These are phyloP conservation scores for Phytopythium montanum DNA, from an alignment of 352 stramenopile species.

Conservation along the genomic window DNA sequence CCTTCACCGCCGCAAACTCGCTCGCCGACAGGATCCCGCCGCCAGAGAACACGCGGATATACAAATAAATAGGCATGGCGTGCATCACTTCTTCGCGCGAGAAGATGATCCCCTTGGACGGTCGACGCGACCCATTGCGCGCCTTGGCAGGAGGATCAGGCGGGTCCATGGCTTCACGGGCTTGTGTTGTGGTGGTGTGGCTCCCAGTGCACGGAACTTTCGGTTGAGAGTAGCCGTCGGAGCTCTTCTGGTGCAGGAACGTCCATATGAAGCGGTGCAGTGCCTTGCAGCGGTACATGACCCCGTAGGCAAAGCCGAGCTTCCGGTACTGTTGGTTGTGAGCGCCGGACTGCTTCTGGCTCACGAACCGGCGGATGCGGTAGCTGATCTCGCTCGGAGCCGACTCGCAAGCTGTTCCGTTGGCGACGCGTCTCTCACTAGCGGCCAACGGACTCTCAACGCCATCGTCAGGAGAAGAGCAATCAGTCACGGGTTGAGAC, in stretches of 20 bases:
- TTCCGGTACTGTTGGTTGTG: constrained; percentile 71
- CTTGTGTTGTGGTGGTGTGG: background rate
- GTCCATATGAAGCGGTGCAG: constrained; percentile 75
- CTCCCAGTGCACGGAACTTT: background rate
- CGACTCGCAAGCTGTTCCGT: background rate
- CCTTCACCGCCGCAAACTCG: constrained; percentile 53
- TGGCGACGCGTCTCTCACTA: background rate
- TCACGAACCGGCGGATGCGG: constrained; percentile 63
- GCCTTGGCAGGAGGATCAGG: background rate
- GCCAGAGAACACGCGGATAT: constrained; percentile 78
- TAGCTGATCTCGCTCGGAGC: constrained; percentile 52
- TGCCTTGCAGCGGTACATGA: constrained; percentile 81
- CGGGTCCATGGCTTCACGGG: too few relatives aligned
- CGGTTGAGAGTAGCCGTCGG: too few relatives aligned
- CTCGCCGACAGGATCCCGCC: constrained; percentile 45
- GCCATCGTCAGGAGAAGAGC: background rate
- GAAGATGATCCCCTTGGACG: constrained; percentile 54
- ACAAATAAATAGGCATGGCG: constrained; percentile 72
- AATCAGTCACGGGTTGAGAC: background rate
- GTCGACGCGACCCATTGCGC: background rate
- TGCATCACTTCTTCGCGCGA: constrained; percentile 72
- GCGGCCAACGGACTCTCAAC: background rate
- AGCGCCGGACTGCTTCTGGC: constrained; percentile 43
- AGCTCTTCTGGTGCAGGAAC: constrained; percentile 38
- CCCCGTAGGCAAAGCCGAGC: constrained; percentile 74